Evolutionary conservation across 208 protist genomes (phyloP), one percentile per base, ranked within the genome.

Genomic region (Crithidia mellificae): DNA sequence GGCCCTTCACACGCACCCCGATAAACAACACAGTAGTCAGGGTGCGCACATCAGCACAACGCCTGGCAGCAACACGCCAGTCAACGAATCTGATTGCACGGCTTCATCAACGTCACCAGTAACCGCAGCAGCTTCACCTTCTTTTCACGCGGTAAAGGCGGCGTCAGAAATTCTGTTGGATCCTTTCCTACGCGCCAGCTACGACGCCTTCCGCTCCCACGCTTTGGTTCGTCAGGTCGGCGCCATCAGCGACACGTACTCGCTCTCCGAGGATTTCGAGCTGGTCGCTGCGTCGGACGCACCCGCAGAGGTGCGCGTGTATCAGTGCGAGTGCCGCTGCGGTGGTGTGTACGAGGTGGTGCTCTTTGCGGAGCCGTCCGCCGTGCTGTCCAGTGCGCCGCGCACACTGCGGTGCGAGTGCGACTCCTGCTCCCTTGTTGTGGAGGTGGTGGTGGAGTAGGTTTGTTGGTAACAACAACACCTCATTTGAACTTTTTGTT

Each of bases 361-460:
- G 25, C 19, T 85, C 9, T 79, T 83, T 38, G 27, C 24, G 2
- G 53, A 56, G 54, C 67, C 47, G 36, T 29, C 49, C 5, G 32
- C 14, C 6, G 46, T 15, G 27, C 29, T 2, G 2, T 17, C 15
- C 12, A 27, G 47, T 24, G 8, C 4, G 8, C 30, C 19, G 6
- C 52, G 44, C 8, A 67, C 50, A 25, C 46, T 69, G 24, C 47
- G 54, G 38, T 86, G 80, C 57, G 84, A 91, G 63, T 95, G 89
- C 62, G 89, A 95, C 68, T 90, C 53, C 47, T 95, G 89, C 59
- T 95, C 89, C 9, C 78, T 95, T 7, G 76, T 92, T 12, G 77
- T 95, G 56, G 74, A 81, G 62, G 83, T 95, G 17, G 58, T 65
- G 2, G 64, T 77, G 38, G 54, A 62, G 15, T 61, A 63, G 22